Conservation (phyloP, 2,329 filamentous ascomycete genomes). For the Dendryphion nanum region DNA sequence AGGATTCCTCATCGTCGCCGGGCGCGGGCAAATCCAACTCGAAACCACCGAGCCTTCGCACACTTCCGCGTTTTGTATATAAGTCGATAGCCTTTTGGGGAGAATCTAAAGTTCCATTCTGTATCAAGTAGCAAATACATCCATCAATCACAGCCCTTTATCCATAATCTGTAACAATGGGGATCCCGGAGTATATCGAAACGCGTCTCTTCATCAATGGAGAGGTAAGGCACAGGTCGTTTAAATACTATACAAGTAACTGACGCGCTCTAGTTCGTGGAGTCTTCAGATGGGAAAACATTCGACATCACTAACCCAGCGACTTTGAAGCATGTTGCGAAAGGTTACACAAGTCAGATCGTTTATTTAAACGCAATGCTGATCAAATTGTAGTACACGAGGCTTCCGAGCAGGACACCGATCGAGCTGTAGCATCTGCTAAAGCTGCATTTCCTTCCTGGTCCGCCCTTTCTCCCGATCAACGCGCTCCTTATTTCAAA, state of each 20-base stretch:
- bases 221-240: constrained; percentile 17
- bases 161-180: constrained; percentile 15
- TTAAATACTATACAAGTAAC: neutral
- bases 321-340: constrained; percentile 77
- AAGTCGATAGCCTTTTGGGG: too few relatives aligned
- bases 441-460: constrained; percentile 71
- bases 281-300: constrained; percentile 32
- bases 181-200: constrained; percentile 28
- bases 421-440: constrained; percentile 69
- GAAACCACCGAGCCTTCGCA: too few relatives aligned
- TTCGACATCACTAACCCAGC: constrained; percentile 76
- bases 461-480: constrained; percentile 49
- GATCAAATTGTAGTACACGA: constrained; percentile 36
- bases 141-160: too few relatives aligned
- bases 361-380: too few relatives aligned
- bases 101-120: too few relatives aligned
- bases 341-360: constrained; percentile 63
- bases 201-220: constrained; percentile 37
- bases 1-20: too few relatives aligned
- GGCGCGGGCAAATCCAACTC: too few relatives aligned
- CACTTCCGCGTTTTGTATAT: too few relatives aligned
- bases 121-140: too few relatives aligned
- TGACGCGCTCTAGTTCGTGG: constrained; percentile 23
- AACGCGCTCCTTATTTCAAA: constrained; percentile 29
- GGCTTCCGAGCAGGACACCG: constrained; percentile 51